A percentile compares a stretch with the other conserved stretches of the same genome.
phyloP scores from a whole-genome alignment of 1,139 yeast genomes.

The Hyphopichia wangnamkhiaoensis region DNA sequence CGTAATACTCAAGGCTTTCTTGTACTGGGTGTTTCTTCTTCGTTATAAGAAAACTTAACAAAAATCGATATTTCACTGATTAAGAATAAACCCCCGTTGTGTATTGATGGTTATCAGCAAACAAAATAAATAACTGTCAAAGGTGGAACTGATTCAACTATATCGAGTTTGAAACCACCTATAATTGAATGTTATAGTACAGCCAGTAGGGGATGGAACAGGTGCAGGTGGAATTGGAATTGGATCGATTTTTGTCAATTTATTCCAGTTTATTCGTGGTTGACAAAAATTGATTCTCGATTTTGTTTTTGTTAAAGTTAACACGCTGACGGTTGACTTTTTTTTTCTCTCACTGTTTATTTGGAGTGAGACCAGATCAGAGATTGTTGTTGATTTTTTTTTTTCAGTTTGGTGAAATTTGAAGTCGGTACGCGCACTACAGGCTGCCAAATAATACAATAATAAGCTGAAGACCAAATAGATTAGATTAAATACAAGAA shows the following conservation, averaged over 20 bases:
- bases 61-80: no score
- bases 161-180: no score
- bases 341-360: not conserved
- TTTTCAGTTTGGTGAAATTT: not conserved
- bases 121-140: no score
- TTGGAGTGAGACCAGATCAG: slow-evolving; percentile 6
- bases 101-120: no score
- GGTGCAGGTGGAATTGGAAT: no score
- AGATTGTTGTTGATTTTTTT: not conserved
- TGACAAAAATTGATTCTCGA: not conserved
- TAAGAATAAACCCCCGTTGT: no score
- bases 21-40: not conserved
- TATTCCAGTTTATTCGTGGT: no score
- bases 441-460: slow-evolving; percentile 3
- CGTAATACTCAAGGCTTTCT: not conserved
- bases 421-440: not conserved
- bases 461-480: not conserved
- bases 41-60: no score
- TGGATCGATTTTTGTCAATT: no score
- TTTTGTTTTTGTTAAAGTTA: slow-evolving; percentile 15
- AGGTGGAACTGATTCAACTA: no score
- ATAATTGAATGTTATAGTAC: no score
- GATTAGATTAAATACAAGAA: not conserved
- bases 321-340: slow-evolving; percentile 22
- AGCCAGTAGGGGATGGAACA: no score